Evolutionary conservation across 2,329 filamentous ascomycete genomes (phyloP), one percentile per base, ranked within the genome.

Genomic region (Aspergillus sp.): DNA sequence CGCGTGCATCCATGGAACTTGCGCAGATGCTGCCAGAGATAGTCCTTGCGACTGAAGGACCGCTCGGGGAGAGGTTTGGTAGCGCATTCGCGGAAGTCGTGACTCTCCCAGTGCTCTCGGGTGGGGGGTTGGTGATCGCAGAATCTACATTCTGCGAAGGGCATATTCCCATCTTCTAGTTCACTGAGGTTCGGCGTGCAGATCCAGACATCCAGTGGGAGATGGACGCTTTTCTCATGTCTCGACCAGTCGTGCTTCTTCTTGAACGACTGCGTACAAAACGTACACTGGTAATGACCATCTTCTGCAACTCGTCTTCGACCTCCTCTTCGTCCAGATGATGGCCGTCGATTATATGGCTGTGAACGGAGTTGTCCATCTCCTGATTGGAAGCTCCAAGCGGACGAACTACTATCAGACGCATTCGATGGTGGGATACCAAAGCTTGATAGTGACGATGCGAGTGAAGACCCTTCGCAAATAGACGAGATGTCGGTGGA

Each of bases 41-140:
- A 81, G 60, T 85, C 83, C 66, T 84, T 84, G 9, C 83, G 75
- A 59, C 79, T 82, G 66, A 85, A 85, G 0, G 82, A 85, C 8
- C 84, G 77, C 45, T 45, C 80, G 74, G 49, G 73, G 0, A 79
- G 68, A 8, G 80, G 77, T 41, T 82, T 83, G 40, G 78, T 75
- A 41, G 80, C 79, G 63, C 83, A 85, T 15, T 76, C 71, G n/a
- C 71, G 66, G 61, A 84, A 82, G 52, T 83, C 81, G 67, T 85
- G 83, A 5, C 73, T 75, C 48, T 81, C 78, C 19, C 80, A 69
- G 61, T 85, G 82, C 1, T 77, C 73, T 3, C 71, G 63, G 0
- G 72, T 71, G 0, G 80, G 79, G 41, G 79, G 74, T 6, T 75
- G 56, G 2, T 68, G 66, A 15, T 79, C 74, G 60, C 83, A 85